A percentile compares a stretch with the other conserved stretches of the same genome.
These are phyloP conservation scores for Colletotrichum sp. DNA, from an alignment of 2,329 filamentous ascomycete genomes.

Conservation along the genomic window DNA sequence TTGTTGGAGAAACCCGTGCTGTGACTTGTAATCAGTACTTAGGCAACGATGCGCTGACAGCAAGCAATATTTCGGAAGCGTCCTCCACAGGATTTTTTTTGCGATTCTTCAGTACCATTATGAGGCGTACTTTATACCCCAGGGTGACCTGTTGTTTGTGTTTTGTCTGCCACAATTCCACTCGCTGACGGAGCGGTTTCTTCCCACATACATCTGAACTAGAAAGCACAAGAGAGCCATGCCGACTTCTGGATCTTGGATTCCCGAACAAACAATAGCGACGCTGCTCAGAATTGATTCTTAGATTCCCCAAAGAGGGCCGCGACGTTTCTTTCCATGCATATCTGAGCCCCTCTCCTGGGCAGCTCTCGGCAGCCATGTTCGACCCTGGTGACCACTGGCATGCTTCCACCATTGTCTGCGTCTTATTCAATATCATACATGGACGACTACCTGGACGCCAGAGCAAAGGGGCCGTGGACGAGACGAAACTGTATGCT, in stretches of 20 bases:
- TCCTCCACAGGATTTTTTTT: no score
- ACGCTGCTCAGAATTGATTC: no score
- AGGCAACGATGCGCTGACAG: no score
- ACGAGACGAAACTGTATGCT: fast-evolving
- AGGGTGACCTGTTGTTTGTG: fast-evolving
- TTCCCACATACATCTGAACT: no score
- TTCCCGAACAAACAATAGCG: fast-evolving
- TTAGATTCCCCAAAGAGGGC: neutral
- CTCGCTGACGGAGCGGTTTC: no score
- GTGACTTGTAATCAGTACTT: no score
- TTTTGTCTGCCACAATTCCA: neutral
- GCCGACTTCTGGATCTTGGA: fast-evolving
- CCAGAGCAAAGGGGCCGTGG: fast-evolving
- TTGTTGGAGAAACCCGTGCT: no score
- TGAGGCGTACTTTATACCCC: no score
- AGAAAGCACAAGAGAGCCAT: neutral
- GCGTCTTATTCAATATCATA: neutral
- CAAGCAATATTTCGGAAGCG: no score
- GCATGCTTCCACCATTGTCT: neutral
- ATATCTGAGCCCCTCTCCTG: neutral
- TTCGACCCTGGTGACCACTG: neutral
- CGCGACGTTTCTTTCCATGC: neutral
- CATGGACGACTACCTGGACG: no score
- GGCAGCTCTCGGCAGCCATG: no score
- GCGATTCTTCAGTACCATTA: no score